phyloP scores from a whole-genome alignment of 2,329 filamentous ascomycete species.

The Raffaelea arxii region DNA sequence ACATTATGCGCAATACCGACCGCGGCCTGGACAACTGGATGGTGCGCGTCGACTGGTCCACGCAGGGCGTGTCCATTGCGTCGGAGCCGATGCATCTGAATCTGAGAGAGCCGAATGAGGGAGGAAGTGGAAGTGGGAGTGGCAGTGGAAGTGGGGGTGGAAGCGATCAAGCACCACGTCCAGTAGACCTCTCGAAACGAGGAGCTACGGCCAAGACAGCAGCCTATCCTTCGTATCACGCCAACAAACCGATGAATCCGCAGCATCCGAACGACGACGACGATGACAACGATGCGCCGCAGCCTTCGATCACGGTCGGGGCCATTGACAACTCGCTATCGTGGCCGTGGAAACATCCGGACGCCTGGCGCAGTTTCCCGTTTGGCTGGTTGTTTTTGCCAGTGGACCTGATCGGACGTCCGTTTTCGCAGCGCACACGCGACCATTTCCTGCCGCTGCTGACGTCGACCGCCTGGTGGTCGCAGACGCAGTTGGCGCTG shows the following conservation, averaged over 20 bases:
- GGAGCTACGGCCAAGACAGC: constrained; percentile 29
- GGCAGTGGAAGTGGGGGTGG: constrained; percentile 28
- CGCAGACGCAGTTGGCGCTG: constrained; percentile 78
- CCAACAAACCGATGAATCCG: constrained; percentile 73
- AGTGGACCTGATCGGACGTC: constrained; percentile 89
- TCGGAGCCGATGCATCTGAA: constrained; percentile 68
- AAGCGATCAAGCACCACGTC: constrained; percentile 48
- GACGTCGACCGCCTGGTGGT: constrained; percentile 95
- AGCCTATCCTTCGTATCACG: constrained; percentile 56
- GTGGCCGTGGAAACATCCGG: constrained; percentile 98
- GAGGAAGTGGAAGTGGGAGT: constrained; percentile 27
- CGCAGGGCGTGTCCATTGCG: constrained; percentile 72
- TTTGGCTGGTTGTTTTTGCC: constrained; percentile 98
- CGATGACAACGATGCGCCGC: constrained; percentile 35
- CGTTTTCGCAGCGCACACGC: constrained; percentile 87
- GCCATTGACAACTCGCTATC: constrained; percentile 97
- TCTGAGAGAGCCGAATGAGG: constrained; percentile 36
- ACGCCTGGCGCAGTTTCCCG: constrained; percentile 87
- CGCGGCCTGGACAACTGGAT: constrained; percentile 98
- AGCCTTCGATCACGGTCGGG: constrained; percentile 64
- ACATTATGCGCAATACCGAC: constrained; percentile 98
- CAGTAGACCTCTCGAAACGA: constrained; percentile 42
- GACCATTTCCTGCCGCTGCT: constrained; percentile 93
- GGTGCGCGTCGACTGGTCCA: constrained; percentile 88
- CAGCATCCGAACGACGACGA: not conserved